phyloP scores from a whole-genome alignment of 306 rosid species.

The Quercus aquifolioides region DNA sequence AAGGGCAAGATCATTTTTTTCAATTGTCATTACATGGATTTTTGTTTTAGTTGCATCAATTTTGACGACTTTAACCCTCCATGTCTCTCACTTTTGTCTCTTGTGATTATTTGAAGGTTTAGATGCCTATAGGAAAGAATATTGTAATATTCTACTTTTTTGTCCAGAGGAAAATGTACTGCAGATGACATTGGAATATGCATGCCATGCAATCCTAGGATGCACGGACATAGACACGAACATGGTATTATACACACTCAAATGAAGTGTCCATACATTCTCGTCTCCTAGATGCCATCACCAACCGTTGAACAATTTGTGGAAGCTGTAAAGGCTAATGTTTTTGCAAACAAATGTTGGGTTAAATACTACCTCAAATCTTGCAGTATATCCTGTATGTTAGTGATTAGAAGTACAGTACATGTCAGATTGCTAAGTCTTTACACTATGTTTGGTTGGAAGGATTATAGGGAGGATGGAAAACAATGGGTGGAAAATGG shows the following conservation, averaged over 20 bases:
- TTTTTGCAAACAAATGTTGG: constrained; percentile 91
- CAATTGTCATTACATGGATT: background rate
- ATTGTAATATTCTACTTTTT: constrained; percentile 74
- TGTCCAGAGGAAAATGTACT: constrained; percentile 87
- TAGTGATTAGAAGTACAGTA: background rate
- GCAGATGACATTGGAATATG: constrained; percentile 78
- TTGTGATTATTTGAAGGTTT: constrained; percentile 96
- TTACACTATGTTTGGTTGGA: no score
- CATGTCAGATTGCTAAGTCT: constrained; percentile 1
- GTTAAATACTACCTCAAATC: constrained; percentile 29
- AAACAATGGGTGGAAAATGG: no score
- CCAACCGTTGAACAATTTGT: constrained; percentile 83
- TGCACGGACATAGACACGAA: no score
- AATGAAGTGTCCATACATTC: no score
- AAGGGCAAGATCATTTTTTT: no score
- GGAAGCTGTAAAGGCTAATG: constrained; percentile 83
- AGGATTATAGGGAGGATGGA: no score
- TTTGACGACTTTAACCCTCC: background rate
- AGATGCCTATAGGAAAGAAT: constrained; percentile 77
- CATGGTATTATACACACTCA: no score
- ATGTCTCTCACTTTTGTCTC: constrained; percentile 17
- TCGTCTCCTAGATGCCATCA: constrained; percentile 53
- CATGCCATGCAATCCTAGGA: background rate
- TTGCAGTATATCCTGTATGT: background rate
- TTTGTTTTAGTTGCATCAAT: background rate